Base-by-base conservation (phyloP, 768 basidiomycete genomes). In the Mycena metata region DNA sequence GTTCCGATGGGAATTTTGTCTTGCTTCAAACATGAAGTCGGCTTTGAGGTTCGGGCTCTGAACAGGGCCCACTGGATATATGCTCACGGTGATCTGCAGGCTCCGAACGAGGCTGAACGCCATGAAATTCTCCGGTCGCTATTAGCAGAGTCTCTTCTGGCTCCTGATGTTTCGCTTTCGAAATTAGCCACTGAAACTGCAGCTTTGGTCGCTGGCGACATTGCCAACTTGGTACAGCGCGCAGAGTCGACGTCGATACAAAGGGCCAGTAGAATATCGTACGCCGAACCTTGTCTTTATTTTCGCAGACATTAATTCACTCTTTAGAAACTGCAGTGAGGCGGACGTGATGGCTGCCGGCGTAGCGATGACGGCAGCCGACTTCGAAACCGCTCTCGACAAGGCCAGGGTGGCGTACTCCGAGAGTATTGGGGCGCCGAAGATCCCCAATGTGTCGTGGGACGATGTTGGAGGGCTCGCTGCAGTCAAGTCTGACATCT, bases 381-480 rank as follows among this genome's bases (percentile, higher is more conserved):
- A 98, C 75, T 91, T 99, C 73, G 86, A 91, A 5, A 64, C 72
- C 17, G 95, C 95, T 0, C 83, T 99, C 21, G 83, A 84, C 15
- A 87, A 90, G 67, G 92, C 93, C 15, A 84, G 96, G 60, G 81
- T 87, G 12, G 87, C 92, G 0, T 96, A 96, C 78, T 92, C 94
- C 10, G 94, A 96, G 76, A 95, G 88, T 75, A 97, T 99, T 67
- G 97, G 96, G n/a, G 95, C 96, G 26, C 98, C 98, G 0, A 96
- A 93, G 72, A 99, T 99, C 41, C 98, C 98, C 1, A 92, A 86
- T 69, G 96, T 99, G 0, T 87, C 92, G 0, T 99, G 98, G 98
- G 96, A 98, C 77, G 98, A 99, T 77, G 92, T 99, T 15, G 98
- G 98, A 30, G 98, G 98, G 5, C 82, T 99, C 13, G 90, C 89